These are phyloP conservation scores for Saksenaea oblongispora DNA, from an alignment of 371 early-diverging fungal species.

Conservation along the genomic window DNA sequence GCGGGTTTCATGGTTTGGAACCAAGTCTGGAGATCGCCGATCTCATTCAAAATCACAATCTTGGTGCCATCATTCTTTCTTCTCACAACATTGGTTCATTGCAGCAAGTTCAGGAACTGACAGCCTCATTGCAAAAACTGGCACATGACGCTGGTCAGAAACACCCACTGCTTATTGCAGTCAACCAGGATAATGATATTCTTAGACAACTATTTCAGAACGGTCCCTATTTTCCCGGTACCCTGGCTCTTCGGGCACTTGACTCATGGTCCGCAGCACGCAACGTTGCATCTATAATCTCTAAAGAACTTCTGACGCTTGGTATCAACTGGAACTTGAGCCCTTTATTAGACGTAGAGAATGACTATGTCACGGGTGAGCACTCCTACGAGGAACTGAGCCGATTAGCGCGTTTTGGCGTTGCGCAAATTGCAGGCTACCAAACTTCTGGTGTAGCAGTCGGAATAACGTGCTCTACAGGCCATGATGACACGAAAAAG, in stretches of 20 bases:
- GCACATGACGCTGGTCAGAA: slow-evolving; percentile 46
- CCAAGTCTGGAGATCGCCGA: slow-evolving; percentile 43
- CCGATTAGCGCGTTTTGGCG: slow-evolving; percentile 31
- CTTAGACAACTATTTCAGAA: slow-evolving; percentile 41
- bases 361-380: slow-evolving; percentile 52
- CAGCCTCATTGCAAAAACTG: slow-evolving; percentile 28
- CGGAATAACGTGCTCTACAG: slow-evolving; percentile 50
- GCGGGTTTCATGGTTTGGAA: slow-evolving; percentile 45
- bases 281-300: slow-evolving; percentile 36
- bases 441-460: slow-evolving; percentile 35
- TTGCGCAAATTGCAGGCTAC: slow-evolving; percentile 42
- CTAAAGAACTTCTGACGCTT: slow-evolving; percentile 35
- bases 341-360: slow-evolving; percentile 49
- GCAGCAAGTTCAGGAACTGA: slow-evolving; percentile 33
- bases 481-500: slow-evolving; percentile 53
- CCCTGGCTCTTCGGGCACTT: slow-evolving; percentile 49
- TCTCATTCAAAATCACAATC: slow-evolving; percentile 42
- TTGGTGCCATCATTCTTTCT: slow-evolving; percentile 49
- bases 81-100: slow-evolving; percentile 48
- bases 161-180: slow-evolving; percentile 44
- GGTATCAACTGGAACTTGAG: slow-evolving; percentile 56
- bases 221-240: slow-evolving; percentile 49
- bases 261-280: slow-evolving; percentile 27
- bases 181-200: slow-evolving; percentile 53
- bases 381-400: slow-evolving; percentile 44